These are phyloP conservation scores for Aspergillus sp. DNA, from an alignment of 2,329 filamentous ascomycete genomes.

Conservation along the genomic window DNA sequence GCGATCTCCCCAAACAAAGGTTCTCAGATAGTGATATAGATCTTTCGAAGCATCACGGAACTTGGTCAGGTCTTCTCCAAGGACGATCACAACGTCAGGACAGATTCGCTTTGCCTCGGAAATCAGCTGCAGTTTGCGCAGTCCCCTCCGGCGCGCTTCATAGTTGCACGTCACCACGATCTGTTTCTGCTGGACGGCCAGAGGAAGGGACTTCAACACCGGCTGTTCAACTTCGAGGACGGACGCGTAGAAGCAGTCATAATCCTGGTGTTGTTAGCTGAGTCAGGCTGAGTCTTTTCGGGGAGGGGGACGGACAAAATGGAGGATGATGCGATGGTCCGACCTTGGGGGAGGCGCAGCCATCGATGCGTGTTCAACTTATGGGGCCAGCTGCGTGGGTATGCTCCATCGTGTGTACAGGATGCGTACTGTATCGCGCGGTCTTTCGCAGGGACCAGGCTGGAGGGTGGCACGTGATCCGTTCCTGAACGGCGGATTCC, in stretches of 20 bases:
- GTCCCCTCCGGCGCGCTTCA: slow-evolving; percentile 60
- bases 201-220: slow-evolving; percentile 58
- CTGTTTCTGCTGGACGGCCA: slow-evolving; percentile 87
- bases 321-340: slow-evolving; percentile 62
- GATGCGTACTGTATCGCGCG: too few species aligned
- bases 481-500: too few species aligned
- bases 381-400: too few species aligned
- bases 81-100: slow-evolving; percentile 73
- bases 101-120: slow-evolving; percentile 69
- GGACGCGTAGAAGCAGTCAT: slow-evolving; percentile 81
- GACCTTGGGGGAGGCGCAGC: slow-evolving; percentile 31
- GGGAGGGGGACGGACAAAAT: slow-evolving; percentile 55
- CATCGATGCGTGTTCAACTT: slow-evolving; percentile 10
- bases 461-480: too few species aligned
- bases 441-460: too few species aligned
- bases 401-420: too few species aligned
- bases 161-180: slow-evolving; percentile 94
- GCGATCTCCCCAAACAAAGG: slow-evolving; percentile 66
- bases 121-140: slow-evolving; percentile 73
- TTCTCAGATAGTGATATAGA: slow-evolving; percentile 62
- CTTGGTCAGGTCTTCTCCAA: slow-evolving; percentile 75
- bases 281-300: neutral
- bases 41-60: slow-evolving; percentile 82
- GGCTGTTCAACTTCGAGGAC: slow-evolving; percentile 78
- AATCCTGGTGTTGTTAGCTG: slow-evolving; percentile 29